Base-by-base conservation (phyloP, 306 rosid genomes). In the Datisca glomerata region DNA sequence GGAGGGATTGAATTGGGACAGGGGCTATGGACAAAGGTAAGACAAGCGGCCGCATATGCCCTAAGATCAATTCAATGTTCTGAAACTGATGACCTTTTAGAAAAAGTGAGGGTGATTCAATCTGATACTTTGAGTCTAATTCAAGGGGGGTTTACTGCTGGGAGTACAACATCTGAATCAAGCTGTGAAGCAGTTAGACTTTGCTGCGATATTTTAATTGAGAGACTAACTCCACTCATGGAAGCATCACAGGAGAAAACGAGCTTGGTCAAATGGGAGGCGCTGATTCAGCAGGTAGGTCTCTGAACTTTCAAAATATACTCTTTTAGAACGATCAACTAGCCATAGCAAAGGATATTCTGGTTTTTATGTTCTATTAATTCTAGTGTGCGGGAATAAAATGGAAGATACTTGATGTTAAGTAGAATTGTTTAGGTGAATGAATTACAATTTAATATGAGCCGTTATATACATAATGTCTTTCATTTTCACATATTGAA, bases 11-110 rank as follows among this genome's bases (percentile, higher is more conserved):
- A 89, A 61, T 19, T 89, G 15, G 97, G 97, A 22, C 97, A 89
- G 64, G 97, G 97, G 74, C 83, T 89, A 4, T 89, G 97, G 97
- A 89, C 95, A 28, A 89, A 89, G 80, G 97, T 68, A 9, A 83
- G 78, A 59, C 95, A 89, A 67, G 75, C 70, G 89, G 70, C 78
- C 42, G 93, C 95, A 38, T 89, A 57, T 68, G 70, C 70, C 45
- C 95, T 89, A 18, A 41, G 71, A 36, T 57, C 63, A 47, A 59
- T 89, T 53, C 64, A 66, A 37, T 77, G 93, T 47, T 63, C 67
- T 40, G 73, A 59, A 64, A 64, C 32, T 13, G 51, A 25, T 8
- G 58, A 55, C 29, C 63, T 87, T 45, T 49, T 72, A 53, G 75
- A 80, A 21, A 83, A 74, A 59, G 55, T 83, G 17, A 69, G 95